Evolutionary conservation across 768 basidiomycete genomes (phyloP).

Genomic region (Cytidiella melzeri): DNA sequence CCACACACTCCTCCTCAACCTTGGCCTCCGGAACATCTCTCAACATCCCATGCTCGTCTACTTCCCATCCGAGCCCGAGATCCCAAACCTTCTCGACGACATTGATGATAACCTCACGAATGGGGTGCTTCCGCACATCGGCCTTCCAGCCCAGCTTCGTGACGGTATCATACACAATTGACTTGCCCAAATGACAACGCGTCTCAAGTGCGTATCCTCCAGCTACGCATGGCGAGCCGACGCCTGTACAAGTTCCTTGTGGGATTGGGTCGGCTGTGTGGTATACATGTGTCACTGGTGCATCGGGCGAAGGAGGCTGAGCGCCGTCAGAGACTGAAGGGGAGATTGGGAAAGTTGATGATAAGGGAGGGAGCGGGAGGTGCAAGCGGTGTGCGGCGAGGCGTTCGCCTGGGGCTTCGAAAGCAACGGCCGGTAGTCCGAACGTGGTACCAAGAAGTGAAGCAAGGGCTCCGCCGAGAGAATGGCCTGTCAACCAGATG

Average conservation of each 20-base stretch:
- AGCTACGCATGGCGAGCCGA: slow-evolving; percentile 46
- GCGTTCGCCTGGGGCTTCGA: slow-evolving; percentile 61
- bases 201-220: slow-evolving; percentile 65
- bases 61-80: slow-evolving; percentile 35
- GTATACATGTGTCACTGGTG: slow-evolving; percentile 41
- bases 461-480: slow-evolving; percentile 61
- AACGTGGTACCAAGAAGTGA: slow-evolving; percentile 60
- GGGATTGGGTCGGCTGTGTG: slow-evolving; percentile 72
- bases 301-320: slow-evolving; percentile 5
- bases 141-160: slow-evolving; percentile 53
- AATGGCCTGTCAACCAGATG: slow-evolving; percentile 58
- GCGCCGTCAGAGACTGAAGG: not conserved
- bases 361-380: slow-evolving; percentile 48
- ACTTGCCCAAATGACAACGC: slow-evolving; percentile 55
- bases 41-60: slow-evolving; percentile 28
- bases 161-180: slow-evolving; percentile 67
- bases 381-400: slow-evolving; percentile 56
- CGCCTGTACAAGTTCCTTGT: slow-evolving; percentile 48
- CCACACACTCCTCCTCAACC: slow-evolving; percentile 62
- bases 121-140: slow-evolving; percentile 49
- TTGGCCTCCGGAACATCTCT: slow-evolving; percentile 51
- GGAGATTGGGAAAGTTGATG: not conserved
- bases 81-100: slow-evolving; percentile 46
- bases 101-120: slow-evolving; percentile 46
- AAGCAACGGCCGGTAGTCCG: slow-evolving; percentile 57